Evolutionary conservation across 768 basidiomycete species (phyloP).

Genomic region (Candolleomyces eurysporus): DNA sequence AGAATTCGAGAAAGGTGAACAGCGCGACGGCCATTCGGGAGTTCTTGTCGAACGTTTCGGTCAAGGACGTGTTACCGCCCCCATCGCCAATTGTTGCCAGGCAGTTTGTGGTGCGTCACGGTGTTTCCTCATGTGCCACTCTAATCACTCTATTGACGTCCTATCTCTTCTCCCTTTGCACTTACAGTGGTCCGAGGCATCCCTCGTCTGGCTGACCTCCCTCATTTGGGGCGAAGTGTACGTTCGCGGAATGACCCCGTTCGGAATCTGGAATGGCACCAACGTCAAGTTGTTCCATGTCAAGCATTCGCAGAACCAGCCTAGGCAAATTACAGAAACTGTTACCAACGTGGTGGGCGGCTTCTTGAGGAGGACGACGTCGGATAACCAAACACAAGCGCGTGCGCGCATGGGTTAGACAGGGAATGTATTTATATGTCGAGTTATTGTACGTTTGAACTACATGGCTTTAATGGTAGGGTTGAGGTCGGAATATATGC

Average conservation of each 20-base stretch:
- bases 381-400: constrained; percentile 22
- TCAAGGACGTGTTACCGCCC: constrained; percentile 75
- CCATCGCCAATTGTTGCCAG: constrained; percentile 64
- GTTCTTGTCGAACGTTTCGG: constrained; percentile 65
- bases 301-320: constrained; percentile 73
- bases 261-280: constrained; percentile 90
- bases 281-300: constrained; percentile 89
- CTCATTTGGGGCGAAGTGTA: constrained; percentile 96
- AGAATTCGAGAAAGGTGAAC: constrained; percentile 60
- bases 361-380: constrained; percentile 51
- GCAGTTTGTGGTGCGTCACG: constrained; percentile 64
- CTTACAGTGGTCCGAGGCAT: constrained; percentile 94
- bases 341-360: constrained; percentile 83
- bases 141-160: no score
- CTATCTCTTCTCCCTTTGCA: no score
- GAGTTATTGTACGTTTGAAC: neutral
- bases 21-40: constrained; percentile 59
- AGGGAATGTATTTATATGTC: neutral
- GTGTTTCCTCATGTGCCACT: neutral
- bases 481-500: neutral
- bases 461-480: neutral
- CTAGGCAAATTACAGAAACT: constrained; percentile 72
- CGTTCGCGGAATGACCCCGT: constrained; percentile 81
- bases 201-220: constrained; percentile 88
- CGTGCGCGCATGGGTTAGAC: neutral